phyloP scores from a whole-genome alignment of 441 rosid species.

The Jatropha multifida region DNA sequence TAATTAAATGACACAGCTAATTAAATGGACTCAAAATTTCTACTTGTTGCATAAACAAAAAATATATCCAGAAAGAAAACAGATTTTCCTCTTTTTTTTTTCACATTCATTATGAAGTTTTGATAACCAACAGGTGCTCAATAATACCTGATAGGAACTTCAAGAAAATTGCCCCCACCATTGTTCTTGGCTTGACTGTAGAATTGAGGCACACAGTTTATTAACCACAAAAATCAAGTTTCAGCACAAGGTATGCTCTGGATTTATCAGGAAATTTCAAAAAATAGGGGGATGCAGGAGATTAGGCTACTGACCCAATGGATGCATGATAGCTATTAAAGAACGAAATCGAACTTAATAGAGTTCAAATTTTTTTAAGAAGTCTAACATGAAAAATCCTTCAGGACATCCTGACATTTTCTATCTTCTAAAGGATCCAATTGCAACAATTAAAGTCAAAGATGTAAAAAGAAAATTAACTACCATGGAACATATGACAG shows the following conservation, averaged over 20 bases:
- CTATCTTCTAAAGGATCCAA: neutral
- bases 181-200: conserved; percentile 79
- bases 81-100: neutral
- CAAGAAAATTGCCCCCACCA: conserved; percentile 79
- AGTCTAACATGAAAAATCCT: no score
- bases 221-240: no score
- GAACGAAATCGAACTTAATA: neutral
- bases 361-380: neutral
- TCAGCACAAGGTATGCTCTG: no score
- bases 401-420: neutral
- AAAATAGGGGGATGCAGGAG: neutral
- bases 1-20: neutral
- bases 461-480: neutral
- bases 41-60: neutral
- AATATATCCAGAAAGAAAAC: neutral
- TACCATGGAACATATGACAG: neutral
- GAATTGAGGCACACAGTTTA: conserved; percentile 14
- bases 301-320: neutral
- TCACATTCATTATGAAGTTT: neutral
- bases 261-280: neutral
- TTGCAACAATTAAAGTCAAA: neutral
- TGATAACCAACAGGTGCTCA: neutral
- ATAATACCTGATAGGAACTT: conserved; percentile 78
- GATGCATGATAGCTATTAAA: neutral
- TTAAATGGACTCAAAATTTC: neutral